Evolutionary conservation across 2,329 filamentous ascomycete species (phyloP).

Genomic region (Microdochium nivale): DNA sequence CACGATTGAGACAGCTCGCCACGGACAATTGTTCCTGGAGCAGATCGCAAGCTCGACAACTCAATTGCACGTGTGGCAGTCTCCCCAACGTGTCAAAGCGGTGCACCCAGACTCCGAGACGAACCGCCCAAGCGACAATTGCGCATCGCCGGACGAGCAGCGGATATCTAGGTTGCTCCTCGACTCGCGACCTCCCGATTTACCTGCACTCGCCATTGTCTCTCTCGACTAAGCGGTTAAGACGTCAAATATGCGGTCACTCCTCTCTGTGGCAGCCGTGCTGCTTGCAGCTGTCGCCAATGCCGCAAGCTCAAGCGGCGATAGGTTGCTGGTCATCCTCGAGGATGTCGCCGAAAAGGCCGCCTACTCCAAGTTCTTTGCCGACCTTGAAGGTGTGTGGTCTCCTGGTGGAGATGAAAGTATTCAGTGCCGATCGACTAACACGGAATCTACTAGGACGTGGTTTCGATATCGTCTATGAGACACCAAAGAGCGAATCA

Average conservation of each 20-base stretch:
- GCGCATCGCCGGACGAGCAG: not conserved
- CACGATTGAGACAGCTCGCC: not conserved
- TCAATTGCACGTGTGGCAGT: not conserved
- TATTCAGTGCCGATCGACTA: slow-evolving; percentile 3
- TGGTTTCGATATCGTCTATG: slow-evolving; percentile 72
- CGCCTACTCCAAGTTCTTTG: slow-evolving; percentile 74
- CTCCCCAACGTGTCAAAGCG: not conserved
- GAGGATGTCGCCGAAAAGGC: slow-evolving; percentile 76
- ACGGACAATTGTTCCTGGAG: not conserved
- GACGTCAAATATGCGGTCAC: slow-evolving; percentile 58
- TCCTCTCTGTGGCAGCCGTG: slow-evolving; percentile 61
- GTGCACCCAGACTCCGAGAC: not conserved
- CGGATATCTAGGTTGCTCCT: not conserved
- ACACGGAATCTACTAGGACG: slow-evolving; percentile 46
- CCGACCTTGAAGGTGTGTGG: slow-evolving; percentile 55
- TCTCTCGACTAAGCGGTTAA: not conserved
- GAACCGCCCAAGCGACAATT: not conserved
- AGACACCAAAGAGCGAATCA: slow-evolving; percentile 72
- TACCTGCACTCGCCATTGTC: not conserved
- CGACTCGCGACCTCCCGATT: not conserved
- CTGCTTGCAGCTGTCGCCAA: slow-evolving; percentile 58
- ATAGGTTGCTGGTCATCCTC: slow-evolving; percentile 74
- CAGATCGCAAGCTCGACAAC: not conserved
- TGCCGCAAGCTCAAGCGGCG: slow-evolving; percentile 71
- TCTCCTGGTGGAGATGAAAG: slow-evolving; percentile 9